Conservation (phyloP, 2,329 filamentous ascomycete genomes). For the Fusarium cicatricum region DNA sequence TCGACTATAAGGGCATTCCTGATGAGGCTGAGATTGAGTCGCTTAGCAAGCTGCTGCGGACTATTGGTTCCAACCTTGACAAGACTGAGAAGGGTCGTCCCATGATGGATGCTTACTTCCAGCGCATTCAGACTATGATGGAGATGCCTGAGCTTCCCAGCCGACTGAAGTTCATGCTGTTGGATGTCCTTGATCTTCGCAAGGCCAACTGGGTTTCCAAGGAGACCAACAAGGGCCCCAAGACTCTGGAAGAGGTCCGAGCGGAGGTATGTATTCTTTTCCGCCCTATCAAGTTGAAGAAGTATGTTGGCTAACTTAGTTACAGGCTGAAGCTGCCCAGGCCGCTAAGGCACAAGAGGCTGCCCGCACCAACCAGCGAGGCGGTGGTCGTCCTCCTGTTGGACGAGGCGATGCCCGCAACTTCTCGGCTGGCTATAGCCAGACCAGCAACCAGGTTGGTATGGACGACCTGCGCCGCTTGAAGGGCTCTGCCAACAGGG, state of each 20-base stretch:
- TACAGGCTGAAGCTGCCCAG: conserved; percentile 73
- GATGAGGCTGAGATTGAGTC: conserved; percentile 98
- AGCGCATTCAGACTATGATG: conserved; percentile 83
- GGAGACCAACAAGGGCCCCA: conserved; percentile 91
- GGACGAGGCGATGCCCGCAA: conserved; percentile 89
- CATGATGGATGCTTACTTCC: conserved; percentile 95
- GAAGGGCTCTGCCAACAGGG: conserved; percentile 67
- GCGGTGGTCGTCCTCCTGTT: conserved; percentile 71
- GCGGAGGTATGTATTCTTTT: conserved; percentile 66
- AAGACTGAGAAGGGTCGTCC: conserved; percentile 80
- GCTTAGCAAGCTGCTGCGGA: conserved; percentile 89
- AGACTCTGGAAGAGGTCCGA: conserved; percentile 93
- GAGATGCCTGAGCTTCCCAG: conserved; percentile 83
- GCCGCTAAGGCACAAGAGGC: conserved; percentile 83
- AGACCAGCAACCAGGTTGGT: conserved; percentile 84
- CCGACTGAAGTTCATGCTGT: conserved; percentile 93
- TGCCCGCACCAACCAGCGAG: conserved; percentile 68
- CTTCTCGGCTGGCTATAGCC: conserved; percentile 76
- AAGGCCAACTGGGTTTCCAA: conserved; percentile 82
- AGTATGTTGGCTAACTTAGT: conserved; percentile 35
- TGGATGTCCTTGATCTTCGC: conserved; percentile 91
- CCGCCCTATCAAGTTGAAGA: not conserved
- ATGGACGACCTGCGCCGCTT: conserved; percentile 92
- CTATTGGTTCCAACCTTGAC: conserved; percentile 90
- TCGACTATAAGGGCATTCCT: conserved; percentile 91